Evolutionary conservation across 2,329 filamentous ascomycete species (phyloP).

Genomic region (Penicillium palitans): DNA sequence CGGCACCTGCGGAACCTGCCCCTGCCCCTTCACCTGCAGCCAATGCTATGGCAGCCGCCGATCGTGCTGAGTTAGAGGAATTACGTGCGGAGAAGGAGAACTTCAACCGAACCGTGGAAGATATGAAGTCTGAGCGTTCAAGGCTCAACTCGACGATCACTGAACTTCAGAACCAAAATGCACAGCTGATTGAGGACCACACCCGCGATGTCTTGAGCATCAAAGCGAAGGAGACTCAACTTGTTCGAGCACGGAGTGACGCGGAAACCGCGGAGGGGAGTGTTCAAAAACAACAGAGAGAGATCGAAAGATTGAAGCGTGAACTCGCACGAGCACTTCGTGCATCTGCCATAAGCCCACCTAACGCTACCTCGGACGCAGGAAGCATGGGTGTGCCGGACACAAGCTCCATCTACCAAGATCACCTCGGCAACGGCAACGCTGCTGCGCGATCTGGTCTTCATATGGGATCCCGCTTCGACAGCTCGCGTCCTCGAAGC

Average conservation of each 20-base stretch:
- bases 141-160: conserved; percentile 84
- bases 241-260: conserved; percentile 87
- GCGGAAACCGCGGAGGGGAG: conserved; percentile 84
- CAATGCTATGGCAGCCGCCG: conserved; percentile 71
- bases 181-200: conserved; percentile 93
- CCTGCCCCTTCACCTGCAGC: conserved; percentile 57
- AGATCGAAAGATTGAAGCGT: conserved; percentile 90
- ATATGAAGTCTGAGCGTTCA: conserved; percentile 76
- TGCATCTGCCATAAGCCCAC: conserved; percentile 42
- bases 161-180: conserved; percentile 95
- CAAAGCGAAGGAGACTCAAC: conserved; percentile 96
- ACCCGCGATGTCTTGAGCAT: conserved; percentile 93
- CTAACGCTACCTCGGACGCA: conserved; percentile 50
- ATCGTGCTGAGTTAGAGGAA: conserved; percentile 70
- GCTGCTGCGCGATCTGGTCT: conserved; percentile 33
- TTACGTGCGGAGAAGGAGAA: conserved; percentile 80
- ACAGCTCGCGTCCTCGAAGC: conserved; percentile 43
- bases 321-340: conserved; percentile 61
- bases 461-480: conserved; percentile 42
- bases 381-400: conserved; percentile 55
- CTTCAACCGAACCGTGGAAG: conserved; percentile 72
- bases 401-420: conserved; percentile 44
- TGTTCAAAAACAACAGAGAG: conserved; percentile 78
- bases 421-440: conserved; percentile 34
- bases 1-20: conserved; percentile 43